These are phyloP conservation scores for Tubosaeta sp. DNA, from an alignment of 768 basidiomycete species.

Conservation along the genomic window DNA sequence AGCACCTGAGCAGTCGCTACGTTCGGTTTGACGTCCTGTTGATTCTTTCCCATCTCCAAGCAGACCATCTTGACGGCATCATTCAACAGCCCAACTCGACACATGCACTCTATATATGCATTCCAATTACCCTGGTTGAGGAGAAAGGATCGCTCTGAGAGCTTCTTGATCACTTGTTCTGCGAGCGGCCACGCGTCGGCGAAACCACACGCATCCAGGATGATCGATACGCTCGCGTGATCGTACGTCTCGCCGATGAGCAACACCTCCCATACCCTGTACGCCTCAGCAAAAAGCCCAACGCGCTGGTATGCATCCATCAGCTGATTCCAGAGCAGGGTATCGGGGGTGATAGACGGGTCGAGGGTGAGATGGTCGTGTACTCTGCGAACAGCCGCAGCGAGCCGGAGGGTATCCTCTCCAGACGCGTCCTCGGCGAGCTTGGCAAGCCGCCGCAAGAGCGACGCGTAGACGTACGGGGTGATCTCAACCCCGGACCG, in stretches of 20 bases:
- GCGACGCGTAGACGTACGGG: slow-evolving; percentile 59
- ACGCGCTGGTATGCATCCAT: slow-evolving; percentile 89
- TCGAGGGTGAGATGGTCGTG: slow-evolving; percentile 81
- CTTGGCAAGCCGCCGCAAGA: slow-evolving; percentile 53
- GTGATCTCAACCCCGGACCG: slow-evolving; percentile 54
- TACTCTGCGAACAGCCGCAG: slow-evolving; percentile 53
- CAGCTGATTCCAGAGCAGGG: slow-evolving; percentile 71
- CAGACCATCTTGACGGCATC: slow-evolving; percentile 66
- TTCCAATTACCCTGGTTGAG: slow-evolving; percentile 75
- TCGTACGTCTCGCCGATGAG: slow-evolving; percentile 55
- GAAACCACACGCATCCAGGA: slow-evolving; percentile 79
- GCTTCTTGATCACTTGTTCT: slow-evolving; percentile 49
- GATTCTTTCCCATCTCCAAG: slow-evolving; percentile 54
- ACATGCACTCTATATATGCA: slow-evolving; percentile 82
- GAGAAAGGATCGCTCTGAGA: slow-evolving; percentile 44
- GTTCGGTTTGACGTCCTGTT: slow-evolving; percentile 44
- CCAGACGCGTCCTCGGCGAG: slow-evolving; percentile 35
- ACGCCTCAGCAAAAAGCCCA: slow-evolving; percentile 65
- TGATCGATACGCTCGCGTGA: slow-evolving; percentile 69
- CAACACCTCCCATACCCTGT: slow-evolving; percentile 77
- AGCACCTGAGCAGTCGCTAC: slow-evolving; percentile 49
- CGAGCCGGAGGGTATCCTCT: slow-evolving; percentile 32
- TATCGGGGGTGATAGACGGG: slow-evolving; percentile 67
- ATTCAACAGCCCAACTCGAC: slow-evolving; percentile 58
- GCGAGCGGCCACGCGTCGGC: slow-evolving; percentile 50